Base-by-base conservation (phyloP, 208 protist genomes). In the Leishmania martiniquensis region DNA sequence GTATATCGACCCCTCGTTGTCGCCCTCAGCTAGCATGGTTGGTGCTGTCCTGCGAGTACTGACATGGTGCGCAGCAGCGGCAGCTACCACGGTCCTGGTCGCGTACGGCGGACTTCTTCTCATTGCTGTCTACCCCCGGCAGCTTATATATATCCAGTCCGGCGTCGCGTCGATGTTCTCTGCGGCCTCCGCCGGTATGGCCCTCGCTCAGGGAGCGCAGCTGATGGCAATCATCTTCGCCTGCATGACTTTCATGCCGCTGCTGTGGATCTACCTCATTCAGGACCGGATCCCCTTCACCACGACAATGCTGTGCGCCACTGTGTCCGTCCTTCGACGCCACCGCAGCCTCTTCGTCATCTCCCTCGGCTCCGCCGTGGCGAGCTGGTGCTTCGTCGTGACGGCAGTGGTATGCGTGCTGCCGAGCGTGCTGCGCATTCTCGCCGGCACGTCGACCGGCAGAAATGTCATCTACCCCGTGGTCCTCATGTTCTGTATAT, bases 221-320 rank as follows among this genome's bases (percentile, higher is more conserved):
- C 32, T 85, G 2, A 65, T 52, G 22, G 67, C 78, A 25, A 49
- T 89, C 20, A 0, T 93, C 12, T 82, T 89, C 51, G 66, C 54
- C 47, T 49, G 88, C 15, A 63, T 87, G 63, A 75, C 81, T 22
- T 70, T 81, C 25, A 71, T 91, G 42, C 82, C 86, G 49, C 67
- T 90, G 37, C 57, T 95, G 72, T 93, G 89, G 81, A 70, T 96
- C 20, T 95, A 85, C 78, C 71, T 88, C 49, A 82, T 93, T n/a
- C 85, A 85, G 13, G 86, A 89, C 70, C 85, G 89, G 52, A 93
- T 95, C 68, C 79, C 81, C 39, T 95, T 94, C 78, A 83, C 86
- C 4, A 80, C 84, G 51, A 72, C 77, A 69, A 82, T 93, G 73
- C 77, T 95, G 22, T 70, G 65, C 52, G 80, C 76, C 22, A 75